Base-by-base conservation (phyloP, 768 basidiomycete genomes). In the Lepiota brunneoincarnata region DNA sequence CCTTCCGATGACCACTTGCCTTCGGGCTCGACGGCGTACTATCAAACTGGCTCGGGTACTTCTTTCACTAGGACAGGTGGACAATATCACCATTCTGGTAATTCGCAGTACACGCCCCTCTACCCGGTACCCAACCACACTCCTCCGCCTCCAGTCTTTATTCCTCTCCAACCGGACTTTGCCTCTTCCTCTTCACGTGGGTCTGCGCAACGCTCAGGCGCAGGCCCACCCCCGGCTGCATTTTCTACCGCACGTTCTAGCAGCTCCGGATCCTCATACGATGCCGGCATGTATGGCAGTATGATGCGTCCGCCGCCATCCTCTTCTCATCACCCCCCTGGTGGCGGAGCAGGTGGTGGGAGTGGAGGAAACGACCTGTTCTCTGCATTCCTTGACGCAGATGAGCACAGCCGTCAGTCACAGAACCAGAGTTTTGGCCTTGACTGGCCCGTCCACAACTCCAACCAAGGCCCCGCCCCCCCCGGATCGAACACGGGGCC, bases 91-190 rank as follows among this genome's bases (percentile, higher is more conserved):
- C 51, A 52, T 46, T 47, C 52, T 11, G 52, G 52, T 20, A 54
- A 54, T 39, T 46, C 52, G 4, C 52, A 54, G 52, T 54, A 54
- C 52, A 54, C 52, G 52, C 52, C 52, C 24, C 52, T 54, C 52
- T 54, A 54, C 37, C 52, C 52, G 24, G 52, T 54, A 14, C 46
- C 52, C 36, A 54, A 54, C 37, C 52, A 54, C 26, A 46, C 52
- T 24, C 45, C 52, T 21, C 52, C 52, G 23, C 52, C 52, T 31
- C 52, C 52, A 9, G 52, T 54, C 37, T 54, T 54, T 20, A 54
- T 54, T 31, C 52, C 52, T 18, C 43, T 54, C 28, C 44, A 46
- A 4, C 43, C 43, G 36, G 52, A 54, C 4, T 54, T 54, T 20
- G 36, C 24, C 26, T 47, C 52, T 38, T 54, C 52, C n/a, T 54